Conservation (phyloP, 176 grass and related monocot species). For the Microstegium vimineum region DNA sequence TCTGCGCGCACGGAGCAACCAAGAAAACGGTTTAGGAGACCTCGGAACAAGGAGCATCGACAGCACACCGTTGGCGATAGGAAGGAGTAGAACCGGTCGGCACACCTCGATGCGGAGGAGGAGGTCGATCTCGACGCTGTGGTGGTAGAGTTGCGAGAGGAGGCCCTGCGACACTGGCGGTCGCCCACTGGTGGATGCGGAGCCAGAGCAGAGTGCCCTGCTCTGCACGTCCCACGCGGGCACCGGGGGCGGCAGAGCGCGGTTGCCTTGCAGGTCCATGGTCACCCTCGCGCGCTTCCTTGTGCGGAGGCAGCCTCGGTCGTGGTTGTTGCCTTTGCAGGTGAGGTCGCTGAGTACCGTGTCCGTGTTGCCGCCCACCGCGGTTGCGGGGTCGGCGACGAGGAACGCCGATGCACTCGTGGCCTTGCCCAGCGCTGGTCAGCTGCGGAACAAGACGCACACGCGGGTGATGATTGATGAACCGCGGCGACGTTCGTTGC, state of each 20-base stretch:
- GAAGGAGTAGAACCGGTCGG: background rate
- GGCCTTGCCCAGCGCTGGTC: background rate
- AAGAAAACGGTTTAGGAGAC: background rate
- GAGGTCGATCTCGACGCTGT: slow-evolving; percentile 50
- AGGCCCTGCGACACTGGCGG: slow-evolving; percentile 24
- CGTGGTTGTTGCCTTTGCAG: background rate
- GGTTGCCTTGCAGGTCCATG: slow-evolving; percentile 15
- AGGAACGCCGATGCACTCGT: slow-evolving; percentile 15
- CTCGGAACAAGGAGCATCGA: no score
- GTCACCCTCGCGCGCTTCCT: slow-evolving; percentile 18
- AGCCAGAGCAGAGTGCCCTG: slow-evolving; percentile 19
- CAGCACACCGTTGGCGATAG: background rate
- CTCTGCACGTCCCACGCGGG: background rate
- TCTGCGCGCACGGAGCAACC: slow-evolving; percentile 11
- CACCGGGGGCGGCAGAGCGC: background rate
- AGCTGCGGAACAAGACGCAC: background rate
- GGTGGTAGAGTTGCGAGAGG: slow-evolving; percentile 43
- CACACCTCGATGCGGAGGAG: slow-evolving; percentile 59
- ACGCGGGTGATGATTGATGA: background rate
- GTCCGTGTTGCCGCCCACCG: slow-evolving; percentile 3
- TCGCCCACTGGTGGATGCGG: slow-evolving; percentile 48
- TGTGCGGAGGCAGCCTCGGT: background rate
- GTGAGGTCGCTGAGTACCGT: slow-evolving; percentile 51
- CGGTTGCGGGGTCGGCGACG: background rate
- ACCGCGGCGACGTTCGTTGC: background rate